A percentile compares a stretch with the other conserved stretches of the same genome.
Conservation (phyloP, 2,329 filamentous ascomycete genomes). For the Diaporthe caulivora region DNA sequence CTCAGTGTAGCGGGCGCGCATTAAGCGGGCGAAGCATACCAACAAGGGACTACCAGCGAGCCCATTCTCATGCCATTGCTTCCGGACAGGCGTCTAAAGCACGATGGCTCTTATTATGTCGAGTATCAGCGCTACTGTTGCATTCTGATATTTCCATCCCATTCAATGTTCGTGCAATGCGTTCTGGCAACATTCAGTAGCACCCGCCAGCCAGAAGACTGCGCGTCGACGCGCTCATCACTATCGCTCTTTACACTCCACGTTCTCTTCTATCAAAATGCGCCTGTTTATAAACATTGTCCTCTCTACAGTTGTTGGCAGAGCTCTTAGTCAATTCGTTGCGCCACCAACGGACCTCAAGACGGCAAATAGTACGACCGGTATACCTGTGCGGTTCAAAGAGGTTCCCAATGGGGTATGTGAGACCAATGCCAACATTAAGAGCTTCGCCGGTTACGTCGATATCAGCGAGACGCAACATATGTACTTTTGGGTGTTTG, state of each 20-base stretch:
- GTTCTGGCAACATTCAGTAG: not conserved
- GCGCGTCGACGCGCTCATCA: not conserved
- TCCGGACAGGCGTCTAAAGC: not conserved
- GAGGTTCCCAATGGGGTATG: constrained; percentile 11
- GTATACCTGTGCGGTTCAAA: constrained; percentile 16
- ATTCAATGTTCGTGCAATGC: constrained; percentile 5
- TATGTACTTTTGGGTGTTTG: constrained; percentile 27
- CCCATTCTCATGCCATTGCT: not conserved
- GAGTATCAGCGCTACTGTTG: not conserved
- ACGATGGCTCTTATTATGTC: not conserved
- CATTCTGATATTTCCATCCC: too few species aligned
- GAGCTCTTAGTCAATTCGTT: not conserved
- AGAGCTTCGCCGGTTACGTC: constrained; percentile 14
- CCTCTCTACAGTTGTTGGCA: not conserved
- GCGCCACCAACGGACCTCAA: not conserved
- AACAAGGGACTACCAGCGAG: constrained; percentile 10
- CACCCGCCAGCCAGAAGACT: not conserved
- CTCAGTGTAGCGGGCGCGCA: not conserved
- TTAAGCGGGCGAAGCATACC: constrained; percentile 5
- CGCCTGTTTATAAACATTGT: not conserved
- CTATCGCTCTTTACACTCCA: not conserved
- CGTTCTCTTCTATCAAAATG: constrained; percentile 1
- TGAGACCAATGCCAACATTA: constrained; percentile 14
- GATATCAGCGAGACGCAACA: constrained; percentile 19
- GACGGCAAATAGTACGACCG: not conserved